Evolutionary conservation across 2,329 filamentous ascomycete genomes (phyloP), one percentile per base, ranked within the genome.

Genomic region (Calonectria fujianensis): DNA sequence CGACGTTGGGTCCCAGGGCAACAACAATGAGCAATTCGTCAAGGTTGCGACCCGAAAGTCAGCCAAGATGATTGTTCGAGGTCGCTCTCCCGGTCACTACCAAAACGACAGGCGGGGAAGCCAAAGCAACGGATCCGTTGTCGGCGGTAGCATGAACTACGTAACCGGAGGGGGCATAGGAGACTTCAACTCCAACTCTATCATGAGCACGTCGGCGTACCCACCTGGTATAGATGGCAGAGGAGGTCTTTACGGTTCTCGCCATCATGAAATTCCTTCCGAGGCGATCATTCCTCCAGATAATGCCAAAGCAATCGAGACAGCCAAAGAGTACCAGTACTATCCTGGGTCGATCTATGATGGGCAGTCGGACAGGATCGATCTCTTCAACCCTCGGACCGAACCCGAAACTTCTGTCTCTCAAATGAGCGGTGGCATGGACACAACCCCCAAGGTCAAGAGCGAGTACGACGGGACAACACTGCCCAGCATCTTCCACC

Each of bases 41-140:
- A 93, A 94, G 82, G 88, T 97, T 67, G 94, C 94, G 4, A 91
- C 91, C 72, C 90, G 91, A 63, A 92, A 94, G 80, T 96, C 94
- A 8, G 92, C 93, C 74, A 94, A 94, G 82, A 95, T 97, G 90
- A 95, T 97, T 78, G 95, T 97, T n/a, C 93, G 95, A 29, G 95
- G 95, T 8, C 91, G 95, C 32, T 96, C 94, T 10, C 95, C 95
- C 0, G 95, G 94, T 1, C 95, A 96, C 81, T 96, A 96, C 84
- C 93, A 94, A 81, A 91, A 93, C 57, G 92, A 93, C 77, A 88
- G 93, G 76, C 90, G 93, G 70, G 90, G 92, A 68, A 95, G 93
- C 82, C 89, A 92, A 3, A 91, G 93, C 80, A 95, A 93, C 80
- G 93, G 94, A 3, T 88, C 90, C 2, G 89, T 89, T 71, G 93